Base-by-base conservation (phyloP, 495 filamentous ascomycete species). In the Aspergillus carlsbadensis region DNA sequence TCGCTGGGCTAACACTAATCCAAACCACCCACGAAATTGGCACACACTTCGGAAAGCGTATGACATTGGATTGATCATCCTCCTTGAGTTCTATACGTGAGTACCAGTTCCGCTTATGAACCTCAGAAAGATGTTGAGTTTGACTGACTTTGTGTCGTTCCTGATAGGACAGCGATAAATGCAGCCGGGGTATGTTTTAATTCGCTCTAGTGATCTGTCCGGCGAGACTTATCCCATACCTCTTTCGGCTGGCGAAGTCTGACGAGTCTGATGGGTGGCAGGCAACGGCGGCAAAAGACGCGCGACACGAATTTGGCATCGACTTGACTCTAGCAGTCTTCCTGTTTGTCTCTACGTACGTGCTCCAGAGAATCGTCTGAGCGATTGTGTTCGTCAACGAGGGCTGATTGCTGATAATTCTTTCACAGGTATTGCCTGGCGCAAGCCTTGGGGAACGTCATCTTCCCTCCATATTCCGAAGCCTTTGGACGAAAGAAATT, bases 401-500 rank as follows among this genome's bases (percentile, higher is more conserved):
- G 33, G 22, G 6, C 10, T 10, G 15, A 5, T 49, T 46, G 14
- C 35, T 56, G 34, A 55, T 47, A 24, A 17, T 39, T 18, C 15
- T 18, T 14, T 24, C n/a, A 17, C n/a, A 56, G 54, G 35, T 79
- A 74, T 54, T 61, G 71, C 2, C 54, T 81, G 1, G 76, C 72
- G 0, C 78, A 81, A 63, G 70, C 59, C 8, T n/a, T 79, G 21
- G 78, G 75, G 3, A 74, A 71, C 7, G 59, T 82, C 24, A 50
- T 81, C 10, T 74, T 80, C 18, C 75, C 77, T 10, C 71, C 78
- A 3, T 75, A 68, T 8, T 78, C 76, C 0, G 79, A 82, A 52
- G 52, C 68, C 0, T 77, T 78, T 48, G 78, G 79, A 6, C 74
- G 76, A 15, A 75, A 74, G 26, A 59, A 51, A 6, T 63, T 78